These are phyloP conservation scores for Euphorbia celastroides DNA, from an alignment of 441 rosid genomes.

Conservation along the genomic window DNA sequence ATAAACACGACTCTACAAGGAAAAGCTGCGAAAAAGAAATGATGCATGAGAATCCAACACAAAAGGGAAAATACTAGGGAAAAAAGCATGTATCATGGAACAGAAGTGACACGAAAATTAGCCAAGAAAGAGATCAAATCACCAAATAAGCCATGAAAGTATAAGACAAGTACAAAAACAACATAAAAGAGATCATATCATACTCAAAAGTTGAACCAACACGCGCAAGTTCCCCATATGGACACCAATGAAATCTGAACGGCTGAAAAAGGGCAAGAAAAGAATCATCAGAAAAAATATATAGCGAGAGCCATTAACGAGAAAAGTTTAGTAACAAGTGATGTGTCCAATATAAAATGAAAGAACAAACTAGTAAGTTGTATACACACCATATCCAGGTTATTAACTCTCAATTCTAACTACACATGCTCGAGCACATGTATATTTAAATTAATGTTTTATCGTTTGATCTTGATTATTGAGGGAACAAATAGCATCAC, in stretches of 20 bases:
- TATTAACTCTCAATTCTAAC: neutral
- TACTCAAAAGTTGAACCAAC: conserved; percentile 57
- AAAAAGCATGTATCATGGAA: neutral
- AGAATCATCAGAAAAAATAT: conserved; percentile 3
- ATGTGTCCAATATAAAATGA: neutral
- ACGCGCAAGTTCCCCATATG: conserved; percentile 53
- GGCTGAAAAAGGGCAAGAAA: conserved; percentile 38
- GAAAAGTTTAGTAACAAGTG: neutral
- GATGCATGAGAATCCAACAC: neutral
- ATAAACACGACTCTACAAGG: neutral
- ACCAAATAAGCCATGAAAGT: neutral
- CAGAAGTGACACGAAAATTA: neutral
- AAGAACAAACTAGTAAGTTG: neutral
- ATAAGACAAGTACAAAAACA: conserved; percentile 2
- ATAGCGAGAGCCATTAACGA: neutral
- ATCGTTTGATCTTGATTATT: neutral
- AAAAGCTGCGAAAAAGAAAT: conserved; percentile 6
- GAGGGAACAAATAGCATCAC: neutral
- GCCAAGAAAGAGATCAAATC: neutral
- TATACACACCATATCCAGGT: neutral
- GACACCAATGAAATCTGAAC: conserved; percentile 72
- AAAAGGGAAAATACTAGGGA: neutral
- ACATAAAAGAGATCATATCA: conserved; percentile 20
- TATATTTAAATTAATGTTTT: neutral
- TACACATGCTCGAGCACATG: no score